Evolutionary conservation across 768 basidiomycete genomes (phyloP).

Genomic region (Polyporus arcularius): DNA sequence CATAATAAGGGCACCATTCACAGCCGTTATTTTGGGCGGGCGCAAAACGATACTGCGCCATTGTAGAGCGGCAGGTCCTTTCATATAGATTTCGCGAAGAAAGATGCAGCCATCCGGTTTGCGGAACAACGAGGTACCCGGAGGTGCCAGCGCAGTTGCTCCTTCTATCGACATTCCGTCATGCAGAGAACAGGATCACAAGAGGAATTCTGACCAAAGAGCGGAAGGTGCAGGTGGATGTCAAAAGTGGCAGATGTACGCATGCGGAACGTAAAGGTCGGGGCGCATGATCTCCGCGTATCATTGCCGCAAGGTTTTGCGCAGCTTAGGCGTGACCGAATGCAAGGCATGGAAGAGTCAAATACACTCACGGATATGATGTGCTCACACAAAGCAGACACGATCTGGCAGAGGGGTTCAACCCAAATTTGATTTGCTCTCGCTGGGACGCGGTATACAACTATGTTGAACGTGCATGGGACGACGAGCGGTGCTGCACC

Average conservation of each 20-base stretch:
- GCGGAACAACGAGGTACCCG: too few relatives aligned
- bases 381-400: neutral
- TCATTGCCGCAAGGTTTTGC: neutral
- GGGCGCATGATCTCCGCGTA: neutral
- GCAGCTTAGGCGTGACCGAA: neutral
- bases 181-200: neutral
- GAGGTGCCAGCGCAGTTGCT: too few relatives aligned
- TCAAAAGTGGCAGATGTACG: neutral
- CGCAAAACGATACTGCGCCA: slow-evolving; percentile 2
- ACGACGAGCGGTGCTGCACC: neutral
- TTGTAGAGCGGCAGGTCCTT: neutral
- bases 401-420: neutral
- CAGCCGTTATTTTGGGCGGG: slow-evolving; percentile 3
- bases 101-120: neutral
- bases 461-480: neutral
- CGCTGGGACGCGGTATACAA: neutral
- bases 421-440: neutral
- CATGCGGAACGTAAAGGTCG: neutral
- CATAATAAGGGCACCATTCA: slow-evolving; percentile 6
- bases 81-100: neutral
- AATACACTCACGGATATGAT: neutral
- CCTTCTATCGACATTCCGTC: neutral
- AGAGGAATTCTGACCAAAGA: too few relatives aligned
- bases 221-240: neutral
- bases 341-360: neutral